Conservation (phyloP, 441 rosid genomes). For the Euphorbia celastroides region DNA sequence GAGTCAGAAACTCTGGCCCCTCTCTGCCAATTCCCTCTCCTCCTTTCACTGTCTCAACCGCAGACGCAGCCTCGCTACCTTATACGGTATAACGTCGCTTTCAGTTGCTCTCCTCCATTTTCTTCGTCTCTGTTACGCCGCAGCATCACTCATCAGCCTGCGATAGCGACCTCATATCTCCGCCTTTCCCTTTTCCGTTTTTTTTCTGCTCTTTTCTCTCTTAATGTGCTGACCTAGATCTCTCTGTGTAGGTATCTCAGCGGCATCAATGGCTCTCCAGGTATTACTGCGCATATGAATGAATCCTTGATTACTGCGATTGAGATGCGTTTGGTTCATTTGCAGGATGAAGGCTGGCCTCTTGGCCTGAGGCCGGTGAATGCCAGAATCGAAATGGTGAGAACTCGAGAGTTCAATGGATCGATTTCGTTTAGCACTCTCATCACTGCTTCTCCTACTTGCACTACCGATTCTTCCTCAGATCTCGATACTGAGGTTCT, state of each 20-base stretch:
- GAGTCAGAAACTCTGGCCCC: constrained; percentile 1
- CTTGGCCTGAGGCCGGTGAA: constrained; percentile 64
- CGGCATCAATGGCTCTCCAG: constrained; percentile 34
- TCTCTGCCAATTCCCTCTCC: constrained; percentile 10
- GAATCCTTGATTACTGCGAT: not conserved
- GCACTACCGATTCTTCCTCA: constrained; percentile 40
- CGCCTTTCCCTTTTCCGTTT: not conserved
- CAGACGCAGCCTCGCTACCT: constrained; percentile 4
- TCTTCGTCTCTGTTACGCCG: not conserved
- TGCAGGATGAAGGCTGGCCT: constrained; percentile 85
- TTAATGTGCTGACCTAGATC: not conserved
- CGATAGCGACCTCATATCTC: not conserved
- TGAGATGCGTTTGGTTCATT: not conserved
- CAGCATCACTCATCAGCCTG: not conserved
- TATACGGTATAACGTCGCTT: constrained; percentile 26
- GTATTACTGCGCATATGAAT: constrained; percentile 16
- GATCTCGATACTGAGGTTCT: constrained; percentile 72
- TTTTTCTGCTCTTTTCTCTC: not conserved
- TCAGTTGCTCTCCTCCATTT: not conserved
- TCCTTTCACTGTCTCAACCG: constrained; percentile 13
- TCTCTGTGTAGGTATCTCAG: not conserved
- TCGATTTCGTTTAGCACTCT: constrained; percentile 64
- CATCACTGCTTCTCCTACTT: constrained; percentile 46
- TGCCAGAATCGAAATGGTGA: constrained; percentile 61
- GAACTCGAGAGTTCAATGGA: constrained; percentile 42